Conservation (phyloP, 768 basidiomycete species). For the Mycena haematopus region DNA sequence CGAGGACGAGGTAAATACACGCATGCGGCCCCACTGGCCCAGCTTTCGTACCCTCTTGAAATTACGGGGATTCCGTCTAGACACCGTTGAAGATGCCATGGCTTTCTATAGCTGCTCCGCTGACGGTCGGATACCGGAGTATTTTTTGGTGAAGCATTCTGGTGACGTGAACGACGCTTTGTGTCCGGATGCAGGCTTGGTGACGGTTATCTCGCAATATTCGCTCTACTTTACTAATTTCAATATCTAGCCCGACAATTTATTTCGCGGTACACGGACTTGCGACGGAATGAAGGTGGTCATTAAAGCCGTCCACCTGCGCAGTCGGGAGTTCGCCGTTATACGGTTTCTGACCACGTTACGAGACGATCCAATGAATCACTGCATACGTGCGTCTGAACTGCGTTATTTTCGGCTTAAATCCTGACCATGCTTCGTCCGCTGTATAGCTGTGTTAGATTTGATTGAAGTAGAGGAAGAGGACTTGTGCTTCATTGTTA, state of each 20-base stretch:
- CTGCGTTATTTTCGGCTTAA: slow-evolving; percentile 3
- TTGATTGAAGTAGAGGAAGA: slow-evolving; percentile 61
- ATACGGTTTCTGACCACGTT: slow-evolving; percentile 62
- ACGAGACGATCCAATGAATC: slow-evolving; percentile 70
- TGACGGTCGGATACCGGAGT: slow-evolving; percentile 33
- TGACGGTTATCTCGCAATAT: slow-evolving; percentile 41
- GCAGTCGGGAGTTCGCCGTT: slow-evolving; percentile 67
- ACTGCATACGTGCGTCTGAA: slow-evolving; percentile 69
- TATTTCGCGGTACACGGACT: slow-evolving; percentile 70
- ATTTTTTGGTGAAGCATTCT: slow-evolving; percentile 19
- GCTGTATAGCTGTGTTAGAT: slow-evolving; percentile 65
- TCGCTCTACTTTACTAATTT: slow-evolving; percentile 3
- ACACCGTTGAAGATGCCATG: slow-evolving; percentile 73
- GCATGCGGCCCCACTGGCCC: slow-evolving; percentile 68
- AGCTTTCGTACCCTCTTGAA: slow-evolving; percentile 56
- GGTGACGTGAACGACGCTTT: slow-evolving; percentile 61
- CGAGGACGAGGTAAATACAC: slow-evolving; percentile 62
- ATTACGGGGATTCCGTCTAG: slow-evolving; percentile 63
- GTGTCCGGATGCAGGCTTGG: slow-evolving; percentile 76
- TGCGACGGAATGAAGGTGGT: slow-evolving; percentile 60
- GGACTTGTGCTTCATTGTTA: slow-evolving; percentile 69
- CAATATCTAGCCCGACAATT: slow-evolving; percentile 64
- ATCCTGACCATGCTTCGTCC: slow-evolving; percentile 22
- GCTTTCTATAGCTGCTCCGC: slow-evolving; percentile 52
- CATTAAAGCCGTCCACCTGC: slow-evolving; percentile 70